phyloP scores from a whole-genome alignment of 768 basidiomycete genomes.

The Rhizopogon vulgaris region DNA sequence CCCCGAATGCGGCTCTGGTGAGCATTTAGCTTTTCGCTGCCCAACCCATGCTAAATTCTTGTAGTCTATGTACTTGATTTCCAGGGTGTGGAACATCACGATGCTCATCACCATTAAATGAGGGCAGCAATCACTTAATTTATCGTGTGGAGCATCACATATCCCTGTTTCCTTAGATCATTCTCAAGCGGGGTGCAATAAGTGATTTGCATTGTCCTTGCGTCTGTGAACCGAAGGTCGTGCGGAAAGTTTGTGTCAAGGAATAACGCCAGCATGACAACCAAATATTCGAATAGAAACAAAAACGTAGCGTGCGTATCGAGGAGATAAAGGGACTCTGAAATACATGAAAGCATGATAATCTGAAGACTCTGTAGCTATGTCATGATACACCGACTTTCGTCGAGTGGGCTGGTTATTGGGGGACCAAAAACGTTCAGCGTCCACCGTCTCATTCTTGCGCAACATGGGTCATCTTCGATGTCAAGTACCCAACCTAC shows the following conservation, averaged over 20 bases:
- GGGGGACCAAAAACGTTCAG: constrained; percentile 7
- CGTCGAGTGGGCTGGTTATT: neutral
- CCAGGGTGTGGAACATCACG: constrained; percentile 51
- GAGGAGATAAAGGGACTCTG: too few relatives aligned
- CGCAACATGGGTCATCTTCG: constrained; percentile 1
- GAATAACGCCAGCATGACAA: neutral
- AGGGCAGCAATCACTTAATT: neutral
- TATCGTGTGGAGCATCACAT: neutral
- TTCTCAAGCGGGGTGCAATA: neutral
- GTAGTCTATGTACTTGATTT: constrained; percentile 72
- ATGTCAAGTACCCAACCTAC: constrained; percentile 6
- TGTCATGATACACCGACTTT: neutral
- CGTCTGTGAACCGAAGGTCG: neutral
- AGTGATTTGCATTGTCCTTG: neutral
- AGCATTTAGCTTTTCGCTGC: constrained; percentile 19
- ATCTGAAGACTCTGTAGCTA: neutral
- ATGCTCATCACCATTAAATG: constrained; percentile 39
- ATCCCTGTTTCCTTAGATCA: neutral
- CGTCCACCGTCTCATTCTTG: constrained; percentile 6
- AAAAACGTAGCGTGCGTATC: neutral
- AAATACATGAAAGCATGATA: neutral
- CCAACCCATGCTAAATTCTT: constrained; percentile 3
- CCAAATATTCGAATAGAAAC: neutral
- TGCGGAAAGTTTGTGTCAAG: too few relatives aligned
- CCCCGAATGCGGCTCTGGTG: constrained; percentile 91